These are phyloP conservation scores for Alloteropsis angusta DNA, from an alignment of 202 grass and related monocot genomes.

Conservation along the genomic window DNA sequence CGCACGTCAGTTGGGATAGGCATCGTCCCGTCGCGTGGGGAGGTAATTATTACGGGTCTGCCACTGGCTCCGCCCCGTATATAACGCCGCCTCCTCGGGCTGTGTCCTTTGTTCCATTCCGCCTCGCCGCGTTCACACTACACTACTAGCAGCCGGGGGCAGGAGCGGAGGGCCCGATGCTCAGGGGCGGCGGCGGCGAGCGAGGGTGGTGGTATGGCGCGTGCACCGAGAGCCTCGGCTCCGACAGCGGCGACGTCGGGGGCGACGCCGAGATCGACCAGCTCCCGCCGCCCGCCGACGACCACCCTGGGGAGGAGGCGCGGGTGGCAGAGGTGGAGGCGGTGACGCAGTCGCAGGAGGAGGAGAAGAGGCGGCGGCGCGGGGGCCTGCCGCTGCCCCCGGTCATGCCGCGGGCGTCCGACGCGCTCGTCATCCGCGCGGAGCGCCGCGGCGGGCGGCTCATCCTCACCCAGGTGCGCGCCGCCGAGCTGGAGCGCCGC, in stretches of 20 bases:
- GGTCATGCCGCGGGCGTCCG: conserved; percentile 28
- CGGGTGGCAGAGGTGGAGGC: background rate
- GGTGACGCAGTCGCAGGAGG: background rate
- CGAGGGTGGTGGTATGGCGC: conserved; percentile 5
- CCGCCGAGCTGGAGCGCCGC: background rate
- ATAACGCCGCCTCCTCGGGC: background rate
- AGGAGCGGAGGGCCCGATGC: background rate
- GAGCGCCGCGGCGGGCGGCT: conserved; percentile 57
- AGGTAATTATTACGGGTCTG: background rate
- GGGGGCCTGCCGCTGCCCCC: conserved; percentile 6
- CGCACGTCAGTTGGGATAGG: background rate
- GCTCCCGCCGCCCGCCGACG: background rate
- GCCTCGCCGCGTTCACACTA: background rate
- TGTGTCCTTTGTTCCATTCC: background rate
- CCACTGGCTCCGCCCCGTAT: background rate
- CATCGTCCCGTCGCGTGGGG: background rate
- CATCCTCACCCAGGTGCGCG: conserved; percentile 47
- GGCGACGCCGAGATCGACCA: conserved; percentile 27
- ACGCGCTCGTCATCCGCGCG: conserved; percentile 37
- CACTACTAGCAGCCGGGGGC: no score
- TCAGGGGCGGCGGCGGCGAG: background rate
- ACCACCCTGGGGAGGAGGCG: no score
- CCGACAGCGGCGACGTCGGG: conserved; percentile 53
- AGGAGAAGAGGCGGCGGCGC: background rate
- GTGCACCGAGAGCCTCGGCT: conserved; percentile 69